Percentiles rank a stretch among this genome's conserved stretches.
Conservation (phyloP, 306 rosid genomes). For the Quercus bicolor region DNA sequence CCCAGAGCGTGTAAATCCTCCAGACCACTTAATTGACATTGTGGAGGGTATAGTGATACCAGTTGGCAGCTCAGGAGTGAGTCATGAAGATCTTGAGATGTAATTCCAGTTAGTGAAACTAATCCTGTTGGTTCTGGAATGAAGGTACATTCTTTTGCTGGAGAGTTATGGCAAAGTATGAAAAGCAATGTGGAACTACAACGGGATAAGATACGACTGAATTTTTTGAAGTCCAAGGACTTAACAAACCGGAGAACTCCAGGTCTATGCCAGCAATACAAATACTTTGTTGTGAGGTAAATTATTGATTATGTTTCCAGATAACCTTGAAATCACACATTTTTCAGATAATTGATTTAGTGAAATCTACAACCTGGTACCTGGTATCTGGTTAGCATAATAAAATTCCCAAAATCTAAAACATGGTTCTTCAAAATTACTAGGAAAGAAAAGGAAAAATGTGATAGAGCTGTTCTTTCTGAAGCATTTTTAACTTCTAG, state of each 20-base stretch:
- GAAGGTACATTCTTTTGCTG: slow-evolving; percentile 59
- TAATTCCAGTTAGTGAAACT: slow-evolving; percentile 30
- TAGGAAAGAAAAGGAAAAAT: background rate
- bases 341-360: slow-evolving; percentile 1
- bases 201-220: slow-evolving; percentile 58
- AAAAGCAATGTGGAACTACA: slow-evolving; percentile 52
- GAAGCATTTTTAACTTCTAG: background rate
- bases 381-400: no score
- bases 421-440: background rate
- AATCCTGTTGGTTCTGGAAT: slow-evolving; percentile 23
- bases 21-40: slow-evolving; percentile 87
- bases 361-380: background rate
- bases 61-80: slow-evolving; percentile 46
- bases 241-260: slow-evolving; percentile 71
- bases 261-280: slow-evolving; percentile 66
- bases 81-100: slow-evolving; percentile 39
- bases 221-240: slow-evolving; percentile 69
- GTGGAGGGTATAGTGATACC: slow-evolving; percentile 70
- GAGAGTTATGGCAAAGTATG: slow-evolving; percentile 86
- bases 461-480: background rate
- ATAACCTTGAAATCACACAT: slow-evolving; percentile 3
- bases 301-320: background rate
- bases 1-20: slow-evolving; percentile 89
- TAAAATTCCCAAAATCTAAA: background rate
- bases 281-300: slow-evolving; percentile 85